Conservation (phyloP, 2,329 filamentous ascomycete species). For the Helotiales sp. region DNA sequence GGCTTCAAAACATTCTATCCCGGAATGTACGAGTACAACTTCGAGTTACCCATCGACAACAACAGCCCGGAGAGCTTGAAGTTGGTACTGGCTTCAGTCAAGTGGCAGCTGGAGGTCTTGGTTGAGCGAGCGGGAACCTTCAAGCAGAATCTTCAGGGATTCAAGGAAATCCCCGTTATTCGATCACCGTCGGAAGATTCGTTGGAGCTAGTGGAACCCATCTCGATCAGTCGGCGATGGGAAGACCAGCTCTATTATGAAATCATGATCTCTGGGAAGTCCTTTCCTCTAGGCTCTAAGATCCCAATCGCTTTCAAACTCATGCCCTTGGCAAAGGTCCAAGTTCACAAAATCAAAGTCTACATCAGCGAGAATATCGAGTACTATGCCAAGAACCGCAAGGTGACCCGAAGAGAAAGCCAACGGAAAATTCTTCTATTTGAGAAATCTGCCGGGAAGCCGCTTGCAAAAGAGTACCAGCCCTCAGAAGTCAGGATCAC, state of each 20-base stretch:
- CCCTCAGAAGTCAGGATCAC: slow-evolving; percentile 69
- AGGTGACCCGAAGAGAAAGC: slow-evolving; percentile 69
- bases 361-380: slow-evolving; percentile 75
- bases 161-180: slow-evolving; percentile 70
- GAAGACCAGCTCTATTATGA: slow-evolving; percentile 79
- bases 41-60: slow-evolving; percentile 83
- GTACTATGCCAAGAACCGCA: slow-evolving; percentile 71
- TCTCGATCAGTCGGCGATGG: slow-evolving; percentile 77
- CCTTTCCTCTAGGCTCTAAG: slow-evolving; percentile 72
- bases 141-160: slow-evolving; percentile 69
- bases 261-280: slow-evolving; percentile 79
- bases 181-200: slow-evolving; percentile 73
- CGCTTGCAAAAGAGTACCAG: slow-evolving; percentile 66
- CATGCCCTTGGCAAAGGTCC: slow-evolving; percentile 74
- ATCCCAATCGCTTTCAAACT: slow-evolving; percentile 79
- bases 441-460: slow-evolving; percentile 71
- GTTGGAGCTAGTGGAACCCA: slow-evolving; percentile 74
- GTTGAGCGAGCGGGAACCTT: slow-evolving; percentile 74
- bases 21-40: slow-evolving; percentile 56
- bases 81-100: slow-evolving; percentile 71
- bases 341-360: slow-evolving; percentile 76
- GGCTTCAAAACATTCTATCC: slow-evolving; percentile 71
- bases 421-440: slow-evolving; percentile 71
- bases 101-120: slow-evolving; percentile 71
- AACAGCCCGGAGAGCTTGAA: slow-evolving; percentile 74